Percentiles rank a stretch among this genome's conserved stretches.
Conservation (phyloP, 352 stramenopile genomes). For the Globisporangium viniferum region DNA sequence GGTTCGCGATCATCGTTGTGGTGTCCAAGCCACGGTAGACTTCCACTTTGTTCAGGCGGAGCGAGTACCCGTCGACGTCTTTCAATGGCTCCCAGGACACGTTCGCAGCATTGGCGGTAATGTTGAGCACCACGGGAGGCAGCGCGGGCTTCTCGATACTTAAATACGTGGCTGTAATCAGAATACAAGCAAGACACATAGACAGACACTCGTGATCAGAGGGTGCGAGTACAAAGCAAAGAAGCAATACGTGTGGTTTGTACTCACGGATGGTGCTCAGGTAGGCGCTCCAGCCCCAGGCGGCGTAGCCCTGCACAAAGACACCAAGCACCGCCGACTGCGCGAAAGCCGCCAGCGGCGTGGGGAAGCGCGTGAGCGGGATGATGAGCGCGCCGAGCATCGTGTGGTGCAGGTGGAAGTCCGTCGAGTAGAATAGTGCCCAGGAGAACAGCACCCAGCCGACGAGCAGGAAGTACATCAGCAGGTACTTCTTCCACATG, state of each 20-base stretch:
- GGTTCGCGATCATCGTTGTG: conserved; percentile 28
- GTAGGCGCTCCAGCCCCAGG: conserved; percentile 73
- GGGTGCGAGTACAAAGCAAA: neutral
- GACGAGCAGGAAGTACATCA: conserved; percentile 34
- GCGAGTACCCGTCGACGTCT: conserved; percentile 62
- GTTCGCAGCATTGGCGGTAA: conserved; percentile 35
- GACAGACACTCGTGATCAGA: neutral
- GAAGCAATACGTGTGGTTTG: neutral
- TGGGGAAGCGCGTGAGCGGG: conserved; percentile 69
- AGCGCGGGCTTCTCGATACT: conserved; percentile 39
- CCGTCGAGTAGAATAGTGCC: conserved; percentile 50
- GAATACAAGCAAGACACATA: neutral
- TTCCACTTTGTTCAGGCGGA: conserved; percentile 73
- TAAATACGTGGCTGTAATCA: conserved; percentile 51
- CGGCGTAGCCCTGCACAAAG: conserved; percentile 74
- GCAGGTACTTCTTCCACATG: conserved; percentile 32
- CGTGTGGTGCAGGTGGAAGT: conserved; percentile 74
- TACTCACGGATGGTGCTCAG: conserved; percentile 60
- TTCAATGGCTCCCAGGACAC: conserved; percentile 50
- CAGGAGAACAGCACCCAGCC: conserved; percentile 43
- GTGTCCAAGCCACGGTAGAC: conserved; percentile 59
- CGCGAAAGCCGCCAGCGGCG: conserved; percentile 41
- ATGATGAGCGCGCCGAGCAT: conserved; percentile 65
- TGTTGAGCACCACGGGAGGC: conserved; percentile 31
- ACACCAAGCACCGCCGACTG: conserved; percentile 52